phyloP scores from a whole-genome alignment of 495 filamentous ascomycete species.

The Penicillium canescens region DNA sequence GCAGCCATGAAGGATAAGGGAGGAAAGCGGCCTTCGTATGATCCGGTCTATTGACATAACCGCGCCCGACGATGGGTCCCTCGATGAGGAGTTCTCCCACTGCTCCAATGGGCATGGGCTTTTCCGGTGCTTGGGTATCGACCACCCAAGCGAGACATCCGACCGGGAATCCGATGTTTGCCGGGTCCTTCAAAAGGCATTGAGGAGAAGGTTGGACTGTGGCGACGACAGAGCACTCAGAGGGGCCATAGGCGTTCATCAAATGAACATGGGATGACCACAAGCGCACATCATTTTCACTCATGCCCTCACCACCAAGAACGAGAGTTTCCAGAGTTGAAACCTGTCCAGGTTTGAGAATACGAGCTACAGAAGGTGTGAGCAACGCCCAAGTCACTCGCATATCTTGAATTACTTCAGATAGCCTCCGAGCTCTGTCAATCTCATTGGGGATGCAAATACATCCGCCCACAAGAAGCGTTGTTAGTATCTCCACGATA shows the following conservation, averaged over 20 bases:
- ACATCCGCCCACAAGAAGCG: conserved; percentile 24
- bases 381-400: conserved; percentile 27
- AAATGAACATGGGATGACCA: conserved; percentile 6
- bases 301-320: conserved; percentile 19
- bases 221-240: neutral
- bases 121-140: conserved; percentile 27
- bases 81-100: conserved; percentile 6
- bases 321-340: conserved; percentile 13
- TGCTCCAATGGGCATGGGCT: neutral
- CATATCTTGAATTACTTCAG: conserved; percentile 20
- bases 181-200: neutral
- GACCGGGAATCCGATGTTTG: neutral
- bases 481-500: conserved; percentile 16
- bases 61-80: conserved; percentile 8
- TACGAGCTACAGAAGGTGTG: conserved; percentile 43
- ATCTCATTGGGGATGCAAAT: conserved; percentile 27
- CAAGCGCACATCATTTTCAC: neutral
- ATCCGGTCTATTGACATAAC: neutral
- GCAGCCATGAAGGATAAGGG: neutral
- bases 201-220: neutral
- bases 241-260: neutral
- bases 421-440: conserved; percentile 9
- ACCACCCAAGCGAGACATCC: conserved; percentile 8
- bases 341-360: conserved; percentile 25
- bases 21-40: neutral